Conservation (phyloP, 2,329 filamentous ascomycete genomes). For the Tetracladium maxilliforme region DNA sequence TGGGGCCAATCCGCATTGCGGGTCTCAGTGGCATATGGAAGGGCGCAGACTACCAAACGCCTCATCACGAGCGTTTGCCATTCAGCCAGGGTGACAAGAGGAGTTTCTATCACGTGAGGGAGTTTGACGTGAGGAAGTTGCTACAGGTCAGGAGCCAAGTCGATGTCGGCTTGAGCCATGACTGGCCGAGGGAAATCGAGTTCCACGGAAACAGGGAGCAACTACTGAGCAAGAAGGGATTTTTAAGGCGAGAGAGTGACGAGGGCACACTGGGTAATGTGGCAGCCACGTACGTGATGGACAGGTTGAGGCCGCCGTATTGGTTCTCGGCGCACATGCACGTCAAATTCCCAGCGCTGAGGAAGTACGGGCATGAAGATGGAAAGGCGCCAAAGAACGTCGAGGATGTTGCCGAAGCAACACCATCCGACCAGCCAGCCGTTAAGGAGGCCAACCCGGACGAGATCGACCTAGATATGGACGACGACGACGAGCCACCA, state of each 20-base stretch:
- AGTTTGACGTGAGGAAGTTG: slow-evolving; percentile 82
- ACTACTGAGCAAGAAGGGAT: slow-evolving; percentile 59
- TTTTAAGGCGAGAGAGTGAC: slow-evolving; percentile 62
- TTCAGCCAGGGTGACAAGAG: slow-evolving; percentile 65
- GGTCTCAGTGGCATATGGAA: slow-evolving; percentile 95
- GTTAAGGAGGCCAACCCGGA: slow-evolving; percentile 20
- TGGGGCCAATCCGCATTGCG: slow-evolving; percentile 76
- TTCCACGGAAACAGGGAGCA: slow-evolving; percentile 53
- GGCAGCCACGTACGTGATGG: slow-evolving; percentile 68
- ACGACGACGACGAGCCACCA: slow-evolving; percentile 29
- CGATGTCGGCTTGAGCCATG: slow-evolving; percentile 84
- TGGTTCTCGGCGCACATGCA: slow-evolving; percentile 96
- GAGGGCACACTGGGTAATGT: slow-evolving; percentile 64
- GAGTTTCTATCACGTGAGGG: slow-evolving; percentile 79
- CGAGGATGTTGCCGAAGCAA: slow-evolving; percentile 11
- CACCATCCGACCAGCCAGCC: background rate
- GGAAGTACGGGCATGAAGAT: slow-evolving; percentile 33
- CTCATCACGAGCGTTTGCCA: slow-evolving; percentile 74
- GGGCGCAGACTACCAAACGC: slow-evolving; percentile 69
- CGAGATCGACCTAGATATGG: slow-evolving; percentile 57
- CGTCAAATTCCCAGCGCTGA: slow-evolving; percentile 66
- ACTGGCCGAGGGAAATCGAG: slow-evolving; percentile 84
- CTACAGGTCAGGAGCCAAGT: slow-evolving; percentile 75
- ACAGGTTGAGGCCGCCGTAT: slow-evolving; percentile 64
- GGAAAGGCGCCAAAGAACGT: too few relatives aligned